phyloP scores from a whole-genome alignment of 805 yeast genomes.

The Pichia rugopelliculosa region DNA sequence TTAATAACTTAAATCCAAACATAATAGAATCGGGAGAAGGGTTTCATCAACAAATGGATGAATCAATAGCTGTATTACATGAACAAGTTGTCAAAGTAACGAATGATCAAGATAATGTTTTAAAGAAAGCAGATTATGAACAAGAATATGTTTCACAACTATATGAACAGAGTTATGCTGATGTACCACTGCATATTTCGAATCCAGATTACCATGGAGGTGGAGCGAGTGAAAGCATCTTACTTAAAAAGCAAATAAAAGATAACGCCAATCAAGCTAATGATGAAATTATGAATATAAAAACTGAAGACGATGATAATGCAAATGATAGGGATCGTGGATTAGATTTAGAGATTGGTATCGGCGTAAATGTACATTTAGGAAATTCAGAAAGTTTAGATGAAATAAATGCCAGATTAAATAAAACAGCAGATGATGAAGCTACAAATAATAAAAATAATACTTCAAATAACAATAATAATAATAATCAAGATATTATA shows the following conservation, averaged over 20 bases:
- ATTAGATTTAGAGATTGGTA: not conserved
- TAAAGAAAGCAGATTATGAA: not conserved
- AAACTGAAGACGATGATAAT: not conserved
- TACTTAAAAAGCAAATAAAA: not conserved
- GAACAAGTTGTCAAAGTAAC: not conserved
- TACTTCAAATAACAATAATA: not conserved
- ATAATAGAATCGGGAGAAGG: conserved; percentile 10
- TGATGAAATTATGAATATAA: not conserved
- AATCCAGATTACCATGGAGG: conserved; percentile 25
- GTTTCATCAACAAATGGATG: conserved; percentile 5
- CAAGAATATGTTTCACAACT: conserved; percentile 25
- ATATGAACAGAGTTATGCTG: conserved; percentile 27
- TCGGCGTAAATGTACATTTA: conserved; percentile 4
- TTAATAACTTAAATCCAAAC: conserved; percentile 1
- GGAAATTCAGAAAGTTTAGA: conserved; percentile 1
- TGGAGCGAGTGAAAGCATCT: conserved; percentile 3
- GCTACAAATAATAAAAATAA: not conserved
- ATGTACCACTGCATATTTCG: conserved; percentile 10
- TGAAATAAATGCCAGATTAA: conserved; percentile 1
- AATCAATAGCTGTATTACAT: not conserved
- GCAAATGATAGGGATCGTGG: not conserved
- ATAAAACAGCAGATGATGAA: not conserved
- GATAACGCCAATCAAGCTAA: not conserved
- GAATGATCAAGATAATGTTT: not conserved
- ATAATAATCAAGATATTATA: not conserved